These are phyloP conservation scores for Claviceps lovelessii DNA, from an alignment of 2,329 filamentous ascomycete species.

Conservation along the genomic window DNA sequence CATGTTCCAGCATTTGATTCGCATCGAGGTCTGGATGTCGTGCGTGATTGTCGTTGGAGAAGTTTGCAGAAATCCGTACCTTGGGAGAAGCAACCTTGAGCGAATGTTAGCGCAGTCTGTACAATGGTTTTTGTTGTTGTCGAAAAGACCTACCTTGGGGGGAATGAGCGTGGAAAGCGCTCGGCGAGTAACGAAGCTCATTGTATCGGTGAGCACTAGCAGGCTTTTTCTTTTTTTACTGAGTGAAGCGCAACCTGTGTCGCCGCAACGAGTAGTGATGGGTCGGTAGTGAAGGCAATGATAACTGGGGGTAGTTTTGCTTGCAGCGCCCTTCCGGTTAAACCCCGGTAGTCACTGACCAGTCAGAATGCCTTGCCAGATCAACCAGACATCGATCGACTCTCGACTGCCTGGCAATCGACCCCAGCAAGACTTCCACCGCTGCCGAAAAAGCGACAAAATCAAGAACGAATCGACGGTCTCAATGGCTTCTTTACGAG, in stretches of 20 bases:
- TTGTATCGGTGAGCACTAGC: constrained; percentile 37
- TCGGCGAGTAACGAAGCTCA: constrained; percentile 86
- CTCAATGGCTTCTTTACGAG: constrained; percentile 54
- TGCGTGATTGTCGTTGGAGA: neutral
- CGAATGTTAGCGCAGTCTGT: constrained; percentile 11
- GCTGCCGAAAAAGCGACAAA: constrained; percentile 5
- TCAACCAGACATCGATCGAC: constrained; percentile 4
- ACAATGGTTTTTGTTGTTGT: constrained; percentile 2
- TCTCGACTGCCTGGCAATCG: constrained; percentile 8
- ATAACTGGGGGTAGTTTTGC: constrained; percentile 12
- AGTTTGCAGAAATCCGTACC: constrained; percentile 32
- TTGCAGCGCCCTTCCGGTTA: constrained; percentile 38
- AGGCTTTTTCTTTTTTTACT: constrained; percentile 7
- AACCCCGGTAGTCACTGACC: constrained; percentile 27
- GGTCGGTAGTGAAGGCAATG: constrained; percentile 20
- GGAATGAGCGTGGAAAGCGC: constrained; percentile 97
- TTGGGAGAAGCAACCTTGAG: constrained; percentile 64
- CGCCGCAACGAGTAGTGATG: constrained; percentile 18
- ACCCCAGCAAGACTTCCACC: constrained; percentile 5
- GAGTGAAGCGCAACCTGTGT: constrained; percentile 16
- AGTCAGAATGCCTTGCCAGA: constrained; percentile 21
- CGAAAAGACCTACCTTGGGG: constrained; percentile 61
- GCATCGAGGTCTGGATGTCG: neutral
- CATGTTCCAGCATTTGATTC: neutral
- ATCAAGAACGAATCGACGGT: constrained; percentile 1